Base-by-base conservation (phyloP, 2,329 filamentous ascomycete genomes). In the Coniochaeta sp. region DNA sequence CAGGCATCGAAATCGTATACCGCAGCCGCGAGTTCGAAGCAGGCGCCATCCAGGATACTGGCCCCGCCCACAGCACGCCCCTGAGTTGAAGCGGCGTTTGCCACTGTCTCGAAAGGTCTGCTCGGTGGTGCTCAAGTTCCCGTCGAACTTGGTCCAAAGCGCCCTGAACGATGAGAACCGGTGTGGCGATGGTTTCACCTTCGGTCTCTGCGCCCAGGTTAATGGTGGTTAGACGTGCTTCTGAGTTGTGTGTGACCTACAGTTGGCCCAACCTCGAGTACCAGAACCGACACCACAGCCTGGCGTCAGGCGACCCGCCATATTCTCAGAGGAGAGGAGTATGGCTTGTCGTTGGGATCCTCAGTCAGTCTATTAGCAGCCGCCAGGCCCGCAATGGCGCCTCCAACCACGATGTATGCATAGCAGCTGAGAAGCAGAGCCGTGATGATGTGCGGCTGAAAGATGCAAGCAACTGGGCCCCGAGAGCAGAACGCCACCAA, bases 1-100 rank as follows among this genome's bases (percentile, higher is more conserved):
- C 70, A 73, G 22, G 65, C 65, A 38, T 73, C 65, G 48, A 67
- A 72, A 53, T 71, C 68, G 16, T 61, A 61, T 4, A 60, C 60
- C 6, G 69, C 61, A n/a, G 13, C 70, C 68, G 30, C 70, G 58
- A 24, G 67, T 71, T 62, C 68, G 72, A 51, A 69, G 66, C 55
- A 72, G 58, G n/a, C n/a, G 6, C 69, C 69, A 46, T 72, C 72
- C 46, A 69, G 52, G 32, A 69, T 60, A 1, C 63, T 68, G 20
- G 65, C 63, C 7, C 71, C 71, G 2, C 71, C 71, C 2, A 74
- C 61, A 4, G 62, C 69, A 32, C 61, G 65, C 1, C 70, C 71
- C 28, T n/a, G 68, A 66, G n/a, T 58, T 59, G 53, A 68, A 68
- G 3, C 57, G 53, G 9, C 70, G 65, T 6, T 62, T 61, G 51